Conservation (phyloP, 2,329 filamentous ascomycete genomes). For the Colletotrichum truncatum region DNA sequence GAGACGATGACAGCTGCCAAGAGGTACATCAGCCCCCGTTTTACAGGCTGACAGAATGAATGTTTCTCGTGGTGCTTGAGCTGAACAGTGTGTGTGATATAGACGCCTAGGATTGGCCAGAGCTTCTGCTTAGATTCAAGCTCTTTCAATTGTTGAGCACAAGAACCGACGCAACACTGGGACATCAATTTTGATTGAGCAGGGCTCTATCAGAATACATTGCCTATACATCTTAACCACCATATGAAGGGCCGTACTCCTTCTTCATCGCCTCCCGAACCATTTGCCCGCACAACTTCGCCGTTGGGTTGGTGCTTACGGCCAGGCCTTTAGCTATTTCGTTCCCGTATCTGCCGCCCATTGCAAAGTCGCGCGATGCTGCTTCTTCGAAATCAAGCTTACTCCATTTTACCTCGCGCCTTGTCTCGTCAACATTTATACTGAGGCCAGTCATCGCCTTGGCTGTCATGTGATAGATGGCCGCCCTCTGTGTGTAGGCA, state of each 20-base stretch:
- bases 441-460: constrained; percentile 53
- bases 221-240: constrained; percentile 32
- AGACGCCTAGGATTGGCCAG: constrained; percentile 36
- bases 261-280: constrained; percentile 76
- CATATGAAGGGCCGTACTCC: constrained; percentile 67
- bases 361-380: constrained; percentile 70
- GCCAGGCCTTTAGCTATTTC: constrained; percentile 71
- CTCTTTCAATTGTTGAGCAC: neutral
- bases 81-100: neutral
- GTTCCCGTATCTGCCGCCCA: constrained; percentile 72
- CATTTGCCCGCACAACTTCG: constrained; percentile 75
- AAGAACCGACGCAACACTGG: neutral
- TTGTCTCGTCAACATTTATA: constrained; percentile 47
- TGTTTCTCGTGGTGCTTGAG: neutral
- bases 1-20: constrained; percentile 59
- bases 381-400: constrained; percentile 68
- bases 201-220: neutral
- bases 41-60: neutral
- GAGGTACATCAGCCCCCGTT: constrained; percentile 42
- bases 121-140: neutral
- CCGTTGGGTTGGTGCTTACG: constrained; percentile 73
- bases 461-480: constrained; percentile 68
- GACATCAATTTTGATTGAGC: neutral
- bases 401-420: constrained; percentile 59
- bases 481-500: constrained; percentile 77